Percentiles rank a stretch among this genome's conserved stretches.
These are phyloP conservation scores for Lanmaoa rubissima DNA, from an alignment of 768 basidiomycete species.

Conservation along the genomic window DNA sequence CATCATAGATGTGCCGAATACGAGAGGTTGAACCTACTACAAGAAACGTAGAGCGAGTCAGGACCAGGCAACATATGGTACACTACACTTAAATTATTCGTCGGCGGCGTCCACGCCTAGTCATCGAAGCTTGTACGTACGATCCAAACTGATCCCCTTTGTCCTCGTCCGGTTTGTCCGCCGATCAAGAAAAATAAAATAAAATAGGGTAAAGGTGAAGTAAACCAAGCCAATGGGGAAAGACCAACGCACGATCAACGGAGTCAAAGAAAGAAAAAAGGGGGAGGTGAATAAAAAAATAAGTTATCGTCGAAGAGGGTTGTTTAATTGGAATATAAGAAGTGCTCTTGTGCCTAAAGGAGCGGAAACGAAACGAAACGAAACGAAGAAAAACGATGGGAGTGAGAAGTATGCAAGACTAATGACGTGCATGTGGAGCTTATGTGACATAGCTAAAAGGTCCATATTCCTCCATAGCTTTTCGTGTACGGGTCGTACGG, in stretches of 20 bases:
- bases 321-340: not conserved
- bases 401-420: not conserved
- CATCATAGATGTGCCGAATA: too few relatives aligned
- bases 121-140: not conserved
- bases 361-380: not conserved
- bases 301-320: not conserved
- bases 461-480: not conserved
- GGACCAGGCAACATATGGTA: not conserved
- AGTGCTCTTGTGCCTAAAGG: not conserved
- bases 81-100: not conserved
- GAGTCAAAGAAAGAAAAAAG: not conserved
- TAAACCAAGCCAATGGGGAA: too few relatives aligned
- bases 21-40: not conserved
- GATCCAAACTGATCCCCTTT: not conserved
- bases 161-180: too few relatives aligned
- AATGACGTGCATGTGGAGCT: not conserved
- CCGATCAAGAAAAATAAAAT: not conserved
- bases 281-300: not conserved
- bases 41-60: not conserved
- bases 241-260: not conserved
- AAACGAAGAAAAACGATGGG: not conserved
- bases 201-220: not conserved
- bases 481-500: constrained; percentile 3
- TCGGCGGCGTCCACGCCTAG: not conserved
- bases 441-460: not conserved